These are phyloP conservation scores for Fomitopsis pulvina DNA, from an alignment of 768 basidiomycete species.

Conservation along the genomic window DNA sequence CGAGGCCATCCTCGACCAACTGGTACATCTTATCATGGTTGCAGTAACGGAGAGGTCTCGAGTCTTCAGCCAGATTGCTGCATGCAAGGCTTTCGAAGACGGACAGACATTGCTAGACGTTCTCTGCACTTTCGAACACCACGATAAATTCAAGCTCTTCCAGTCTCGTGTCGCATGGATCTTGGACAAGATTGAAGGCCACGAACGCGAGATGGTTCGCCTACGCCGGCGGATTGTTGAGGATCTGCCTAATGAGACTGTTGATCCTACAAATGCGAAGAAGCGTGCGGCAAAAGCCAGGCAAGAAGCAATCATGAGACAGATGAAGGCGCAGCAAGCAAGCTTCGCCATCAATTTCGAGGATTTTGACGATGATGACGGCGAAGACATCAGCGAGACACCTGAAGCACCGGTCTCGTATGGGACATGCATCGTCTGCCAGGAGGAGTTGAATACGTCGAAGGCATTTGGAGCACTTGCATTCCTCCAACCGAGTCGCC, in stretches of 20 bases:
- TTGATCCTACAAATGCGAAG: slow-evolving; percentile 62
- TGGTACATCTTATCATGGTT: slow-evolving; percentile 80
- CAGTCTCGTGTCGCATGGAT: slow-evolving; percentile 71
- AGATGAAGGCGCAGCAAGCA: slow-evolving; percentile 91
- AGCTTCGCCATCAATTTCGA: slow-evolving; percentile 80
- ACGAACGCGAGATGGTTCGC: slow-evolving; percentile 53
- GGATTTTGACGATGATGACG: slow-evolving; percentile 64
- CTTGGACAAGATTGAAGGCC: slow-evolving; percentile 47
- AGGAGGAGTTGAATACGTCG: slow-evolving; percentile 76
- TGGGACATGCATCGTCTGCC: slow-evolving; percentile 97
- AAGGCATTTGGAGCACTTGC: slow-evolving; percentile 83
- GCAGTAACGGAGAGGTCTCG: slow-evolving; percentile 66
- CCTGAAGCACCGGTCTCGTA: slow-evolving; percentile 49
- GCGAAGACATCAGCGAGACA: slow-evolving; percentile 48
- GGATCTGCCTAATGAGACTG: slow-evolving; percentile 24
- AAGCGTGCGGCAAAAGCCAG: slow-evolving; percentile 83
- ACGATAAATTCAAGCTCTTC: slow-evolving; percentile 70
- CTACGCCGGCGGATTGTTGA: slow-evolving; percentile 40
- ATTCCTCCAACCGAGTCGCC: slow-evolving; percentile 79
- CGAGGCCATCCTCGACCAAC: slow-evolving; percentile 88
- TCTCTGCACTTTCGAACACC: slow-evolving; percentile 71
- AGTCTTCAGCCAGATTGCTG: slow-evolving; percentile 54
- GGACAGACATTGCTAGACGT: slow-evolving; percentile 61
- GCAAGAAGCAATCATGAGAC: slow-evolving; percentile 91
- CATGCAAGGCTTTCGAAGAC: slow-evolving; percentile 49